Percentiles rank a stretch among this genome's conserved stretches.
Conservation (phyloP, 2,329 filamentous ascomycete genomes). For the Trichoderma sp. region DNA sequence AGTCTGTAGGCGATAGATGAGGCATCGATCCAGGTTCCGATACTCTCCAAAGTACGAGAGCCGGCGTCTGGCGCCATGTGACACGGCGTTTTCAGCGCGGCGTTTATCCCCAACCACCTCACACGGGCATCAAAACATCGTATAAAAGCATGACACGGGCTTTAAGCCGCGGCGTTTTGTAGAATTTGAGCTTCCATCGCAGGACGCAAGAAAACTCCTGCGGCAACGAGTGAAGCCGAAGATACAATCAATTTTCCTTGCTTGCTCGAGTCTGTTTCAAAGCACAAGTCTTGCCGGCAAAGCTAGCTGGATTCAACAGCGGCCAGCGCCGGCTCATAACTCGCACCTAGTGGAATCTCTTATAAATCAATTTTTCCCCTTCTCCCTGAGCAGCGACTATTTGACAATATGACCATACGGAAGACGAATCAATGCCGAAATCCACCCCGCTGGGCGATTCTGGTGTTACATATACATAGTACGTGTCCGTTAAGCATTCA, state of each 20-base stretch:
- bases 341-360: background rate
- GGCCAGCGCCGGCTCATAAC: slow-evolving; percentile 17
- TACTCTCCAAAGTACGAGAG: background rate
- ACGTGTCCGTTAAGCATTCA: background rate
- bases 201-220: background rate
- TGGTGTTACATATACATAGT: background rate
- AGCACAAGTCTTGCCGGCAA: background rate
- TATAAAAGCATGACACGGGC: background rate
- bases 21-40: slow-evolving; percentile 1
- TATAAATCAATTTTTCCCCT: slow-evolving; percentile 5
- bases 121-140: background rate
- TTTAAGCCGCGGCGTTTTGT: background rate
- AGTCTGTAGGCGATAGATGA: background rate
- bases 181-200: background rate
- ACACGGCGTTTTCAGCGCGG: slow-evolving; percentile 4
- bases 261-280: background rate
- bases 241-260: background rate
- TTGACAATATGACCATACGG: background rate
- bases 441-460: background rate
- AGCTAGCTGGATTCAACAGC: background rate
- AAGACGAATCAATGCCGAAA: background rate
- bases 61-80: background rate
- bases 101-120: background rate
- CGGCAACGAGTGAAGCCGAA: background rate
- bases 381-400: background rate